Evolutionary conservation across 164 flowering plant genomes (phyloP).

Genomic region (Chimonanthus praecox): DNA sequence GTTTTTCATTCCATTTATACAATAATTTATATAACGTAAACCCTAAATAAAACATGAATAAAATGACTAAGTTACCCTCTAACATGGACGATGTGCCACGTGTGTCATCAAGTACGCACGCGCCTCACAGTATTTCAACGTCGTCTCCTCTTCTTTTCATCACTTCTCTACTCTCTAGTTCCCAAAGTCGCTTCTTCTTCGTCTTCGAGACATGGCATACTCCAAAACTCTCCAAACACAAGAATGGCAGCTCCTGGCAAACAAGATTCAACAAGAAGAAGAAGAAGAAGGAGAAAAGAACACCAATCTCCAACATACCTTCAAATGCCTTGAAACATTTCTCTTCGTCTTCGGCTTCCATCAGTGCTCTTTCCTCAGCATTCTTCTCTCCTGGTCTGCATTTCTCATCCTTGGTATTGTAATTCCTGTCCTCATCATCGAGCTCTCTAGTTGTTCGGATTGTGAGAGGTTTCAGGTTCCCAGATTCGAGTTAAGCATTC

Average conservation of each 20-base stretch:
- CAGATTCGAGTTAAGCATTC: slow-evolving; percentile 57
- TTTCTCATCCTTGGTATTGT: slow-evolving; percentile 45
- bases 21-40: no score
- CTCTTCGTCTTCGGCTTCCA: slow-evolving; percentile 56
- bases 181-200: slow-evolving; percentile 1
- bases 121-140: no score
- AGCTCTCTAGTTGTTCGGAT: slow-evolving; percentile 33
- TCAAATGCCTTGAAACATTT: slow-evolving; percentile 39
- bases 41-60: no score
- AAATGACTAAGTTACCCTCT: no score
- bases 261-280: slow-evolving; percentile 9
- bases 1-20: no score
- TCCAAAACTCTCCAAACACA: not conserved
- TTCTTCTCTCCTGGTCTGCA: slow-evolving; percentile 45
- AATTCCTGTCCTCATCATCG: slow-evolving; percentile 44
- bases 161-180: no score
- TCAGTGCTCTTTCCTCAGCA: slow-evolving; percentile 34
- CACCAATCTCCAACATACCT: slow-evolving; percentile 22
- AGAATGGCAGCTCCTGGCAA: slow-evolving; percentile 9
- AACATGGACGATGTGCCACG: no score
- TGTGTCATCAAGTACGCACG: no score
- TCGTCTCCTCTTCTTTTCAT: no score
- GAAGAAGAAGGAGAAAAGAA: slow-evolving; percentile 10
- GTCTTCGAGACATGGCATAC: slow-evolving; percentile 1
- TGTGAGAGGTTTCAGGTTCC: slow-evolving; percentile 47